phyloP scores from a whole-genome alignment of 805 yeast species.

The Debaryomyces prosopidis region DNA sequence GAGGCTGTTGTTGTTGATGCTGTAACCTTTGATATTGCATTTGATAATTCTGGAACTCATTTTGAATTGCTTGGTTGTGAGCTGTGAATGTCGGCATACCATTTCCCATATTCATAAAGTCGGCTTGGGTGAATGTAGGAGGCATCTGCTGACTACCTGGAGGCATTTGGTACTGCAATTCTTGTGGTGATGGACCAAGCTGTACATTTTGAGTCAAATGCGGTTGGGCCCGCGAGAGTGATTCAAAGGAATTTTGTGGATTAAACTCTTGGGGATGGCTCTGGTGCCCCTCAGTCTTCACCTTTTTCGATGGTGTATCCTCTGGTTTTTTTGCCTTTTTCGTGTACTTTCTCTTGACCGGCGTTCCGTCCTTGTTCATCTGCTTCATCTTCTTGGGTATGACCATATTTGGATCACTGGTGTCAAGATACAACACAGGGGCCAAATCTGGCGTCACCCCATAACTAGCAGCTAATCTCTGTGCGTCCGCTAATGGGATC shows the following conservation, averaged over 20 bases:
- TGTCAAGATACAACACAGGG: slow-evolving; percentile 42
- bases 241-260: not conserved
- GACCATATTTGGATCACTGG: slow-evolving; percentile 34
- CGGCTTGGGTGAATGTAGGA: slow-evolving; percentile 22
- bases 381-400: slow-evolving; percentile 37
- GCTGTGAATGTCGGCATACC: slow-evolving; percentile 7
- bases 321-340: slow-evolving; percentile 65
- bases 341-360: slow-evolving; percentile 42
- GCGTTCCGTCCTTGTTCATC: slow-evolving; percentile 40
- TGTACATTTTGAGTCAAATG: slow-evolving; percentile 13
- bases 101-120: slow-evolving; percentile 16
- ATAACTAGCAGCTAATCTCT: slow-evolving; percentile 38
- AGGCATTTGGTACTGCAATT: slow-evolving; percentile 45
- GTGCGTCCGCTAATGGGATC: slow-evolving; percentile 84
- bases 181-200: slow-evolving; percentile 61
- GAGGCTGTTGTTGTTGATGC: slow-evolving; percentile 20
- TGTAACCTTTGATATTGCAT: slow-evolving; percentile 27
- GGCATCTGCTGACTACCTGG: slow-evolving; percentile 24
- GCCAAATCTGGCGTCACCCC: slow-evolving; percentile 40
- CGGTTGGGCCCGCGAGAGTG: not conserved
- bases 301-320: slow-evolving; percentile 55
- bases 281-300: slow-evolving; percentile 19
- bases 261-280: slow-evolving; percentile 2
- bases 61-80: slow-evolving; percentile 18
- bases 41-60: slow-evolving; percentile 24